Evolutionary conservation across 129 eudicot species (phyloP).

Genomic region (Helianthus annuus): DNA sequence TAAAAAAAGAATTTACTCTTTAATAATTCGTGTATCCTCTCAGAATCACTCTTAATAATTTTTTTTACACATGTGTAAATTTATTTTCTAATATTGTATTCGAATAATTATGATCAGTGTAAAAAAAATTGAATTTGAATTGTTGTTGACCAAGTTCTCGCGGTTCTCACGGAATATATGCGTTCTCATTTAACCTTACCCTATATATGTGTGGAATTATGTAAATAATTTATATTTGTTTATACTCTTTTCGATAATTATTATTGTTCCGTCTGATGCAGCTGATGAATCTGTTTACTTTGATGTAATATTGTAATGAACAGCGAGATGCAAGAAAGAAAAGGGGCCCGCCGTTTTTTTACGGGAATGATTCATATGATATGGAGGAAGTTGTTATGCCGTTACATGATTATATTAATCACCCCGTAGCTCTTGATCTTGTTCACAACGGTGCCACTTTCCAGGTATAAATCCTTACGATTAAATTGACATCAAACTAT

Average conservation of each 20-base stretch:
- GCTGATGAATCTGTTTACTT: conserved; percentile 29
- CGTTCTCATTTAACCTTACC: too few relatives aligned
- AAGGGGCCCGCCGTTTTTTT: conserved; percentile 28
- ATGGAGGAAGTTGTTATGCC: conserved; percentile 90
- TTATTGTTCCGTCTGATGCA: conserved; percentile 19
- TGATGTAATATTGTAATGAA: conserved; percentile 36
- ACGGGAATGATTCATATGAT: conserved; percentile 63
- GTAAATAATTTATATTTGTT: neutral
- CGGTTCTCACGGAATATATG: too few relatives aligned
- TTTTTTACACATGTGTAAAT: too few relatives aligned
- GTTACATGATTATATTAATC: conserved; percentile 66
- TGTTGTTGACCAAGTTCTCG: too few relatives aligned
- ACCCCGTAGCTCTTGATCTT: conserved; percentile 80
- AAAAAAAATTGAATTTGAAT: too few relatives aligned
- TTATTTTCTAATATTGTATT: too few relatives aligned
- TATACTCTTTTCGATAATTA: conserved; percentile 3
- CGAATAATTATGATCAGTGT: too few relatives aligned
- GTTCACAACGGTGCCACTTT: conserved; percentile 98
- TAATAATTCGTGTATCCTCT: too few relatives aligned
- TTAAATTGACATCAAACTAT: neutral
- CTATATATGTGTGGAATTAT: neutral
- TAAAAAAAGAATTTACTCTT: too few relatives aligned
- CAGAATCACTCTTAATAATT: too few relatives aligned
- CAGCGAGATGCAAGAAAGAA: conserved; percentile 77
- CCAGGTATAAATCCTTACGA: conserved; percentile 59